phyloP scores from a whole-genome alignment of 805 yeast species.

The Ogataea haglerorum region DNA sequence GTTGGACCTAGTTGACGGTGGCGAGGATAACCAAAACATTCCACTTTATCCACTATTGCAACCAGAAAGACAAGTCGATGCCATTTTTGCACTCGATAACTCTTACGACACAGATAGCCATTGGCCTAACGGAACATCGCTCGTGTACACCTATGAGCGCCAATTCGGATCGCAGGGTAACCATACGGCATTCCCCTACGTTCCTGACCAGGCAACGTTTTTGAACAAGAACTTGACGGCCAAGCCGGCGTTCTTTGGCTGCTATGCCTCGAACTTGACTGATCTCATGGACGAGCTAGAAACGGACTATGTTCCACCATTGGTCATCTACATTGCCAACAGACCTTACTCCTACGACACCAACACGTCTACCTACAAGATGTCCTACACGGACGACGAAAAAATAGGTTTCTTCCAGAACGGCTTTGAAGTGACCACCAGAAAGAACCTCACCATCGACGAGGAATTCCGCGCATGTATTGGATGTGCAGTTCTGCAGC shows the following conservation, averaged over 20 bases:
- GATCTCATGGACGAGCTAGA: conserved; percentile 39
- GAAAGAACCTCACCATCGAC: conserved; percentile 65
- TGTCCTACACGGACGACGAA: conserved; percentile 58
- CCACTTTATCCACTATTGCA: conserved; percentile 66
- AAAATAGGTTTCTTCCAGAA: conserved; percentile 60
- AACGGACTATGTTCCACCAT: conserved; percentile 53
- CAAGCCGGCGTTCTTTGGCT: conserved; percentile 80
- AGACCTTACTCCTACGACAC: conserved; percentile 60
- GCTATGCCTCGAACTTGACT: conserved; percentile 64
- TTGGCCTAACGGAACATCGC: conserved; percentile 70
- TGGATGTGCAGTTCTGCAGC: conserved; percentile 78
- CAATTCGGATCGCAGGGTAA: conserved; percentile 53
- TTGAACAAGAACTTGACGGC: conserved; percentile 56
- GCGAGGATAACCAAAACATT: conserved; percentile 70
- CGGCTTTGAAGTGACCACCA: conserved; percentile 69
- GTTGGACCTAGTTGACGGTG: conserved; percentile 71
- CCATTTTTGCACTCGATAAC: conserved; percentile 63
- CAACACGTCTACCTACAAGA: conserved; percentile 69
- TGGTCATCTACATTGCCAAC: conserved; percentile 76
- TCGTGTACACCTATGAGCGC: conserved; percentile 53
- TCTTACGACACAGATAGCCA: conserved; percentile 55
- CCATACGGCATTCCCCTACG: conserved; percentile 71
- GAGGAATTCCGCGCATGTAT: conserved; percentile 69
- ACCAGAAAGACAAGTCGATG: conserved; percentile 57
- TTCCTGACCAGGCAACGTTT: conserved; percentile 68